Conservation (phyloP, 768 basidiomycete species). For the Russula griseocarnosa region DNA sequence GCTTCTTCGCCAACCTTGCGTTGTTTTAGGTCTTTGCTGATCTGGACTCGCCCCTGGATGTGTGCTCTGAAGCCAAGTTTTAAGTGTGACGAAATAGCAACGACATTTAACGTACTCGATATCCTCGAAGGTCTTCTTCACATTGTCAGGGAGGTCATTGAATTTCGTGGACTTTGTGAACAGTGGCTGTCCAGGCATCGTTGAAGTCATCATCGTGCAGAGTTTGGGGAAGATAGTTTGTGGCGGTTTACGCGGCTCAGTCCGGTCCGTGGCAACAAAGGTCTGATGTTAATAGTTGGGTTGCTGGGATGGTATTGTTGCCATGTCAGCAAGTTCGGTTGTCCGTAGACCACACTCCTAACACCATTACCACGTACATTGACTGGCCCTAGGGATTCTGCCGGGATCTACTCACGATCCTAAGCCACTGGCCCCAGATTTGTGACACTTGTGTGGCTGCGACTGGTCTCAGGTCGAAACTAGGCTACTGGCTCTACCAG, state of each 20-base stretch:
- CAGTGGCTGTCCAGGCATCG: slow-evolving; percentile 36
- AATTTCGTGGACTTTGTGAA: slow-evolving; percentile 66
- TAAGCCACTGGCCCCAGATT: background rate
- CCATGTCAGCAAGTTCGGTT: no score
- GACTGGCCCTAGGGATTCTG: no score
- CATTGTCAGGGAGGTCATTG: slow-evolving; percentile 72
- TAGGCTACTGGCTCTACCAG: no score
- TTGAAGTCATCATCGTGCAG: slow-evolving; percentile 13
- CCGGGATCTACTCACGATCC: no score
- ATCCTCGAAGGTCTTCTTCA: slow-evolving; percentile 58
- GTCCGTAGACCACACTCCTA: no score
- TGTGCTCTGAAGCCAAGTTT: slow-evolving; percentile 44
- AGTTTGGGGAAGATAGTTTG: background rate
- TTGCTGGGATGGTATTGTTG: no score
- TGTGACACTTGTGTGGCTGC: background rate
- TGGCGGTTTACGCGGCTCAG: no score
- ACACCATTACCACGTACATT: no score
- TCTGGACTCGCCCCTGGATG: slow-evolving; percentile 75
- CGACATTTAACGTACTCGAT: slow-evolving; percentile 55
- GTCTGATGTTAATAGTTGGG: no score
- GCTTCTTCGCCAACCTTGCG: slow-evolving; percentile 73
- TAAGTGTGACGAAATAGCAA: slow-evolving; percentile 15
- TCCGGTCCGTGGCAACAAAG: no score
- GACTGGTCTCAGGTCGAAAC: background rate
- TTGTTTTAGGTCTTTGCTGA: slow-evolving; percentile 73